A percentile compares a stretch with the other conserved stretches of the same genome.
phyloP scores from a whole-genome alignment of 2,329 filamentous ascomycete species.

The Fusarium beomiforme region DNA sequence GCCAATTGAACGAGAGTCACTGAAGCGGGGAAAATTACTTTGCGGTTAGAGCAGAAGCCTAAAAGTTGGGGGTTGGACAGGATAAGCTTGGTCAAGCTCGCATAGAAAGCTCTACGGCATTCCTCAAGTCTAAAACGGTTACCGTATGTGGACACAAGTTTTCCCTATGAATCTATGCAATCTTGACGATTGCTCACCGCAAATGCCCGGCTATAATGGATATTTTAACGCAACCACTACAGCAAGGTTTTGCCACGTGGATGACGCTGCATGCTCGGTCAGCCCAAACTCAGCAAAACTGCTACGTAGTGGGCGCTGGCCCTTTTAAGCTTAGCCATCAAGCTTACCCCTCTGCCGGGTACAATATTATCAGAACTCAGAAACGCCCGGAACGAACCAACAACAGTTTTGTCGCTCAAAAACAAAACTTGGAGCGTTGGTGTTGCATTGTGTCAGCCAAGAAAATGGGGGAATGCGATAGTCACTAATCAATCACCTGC shows the following conservation, averaged over 20 bases:
- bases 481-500: conserved; percentile 5
- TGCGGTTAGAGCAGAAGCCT: not conserved
- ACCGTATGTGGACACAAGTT: too few species aligned
- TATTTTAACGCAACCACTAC: not conserved
- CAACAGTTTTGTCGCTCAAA: not conserved
- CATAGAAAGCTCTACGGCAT: too few species aligned
- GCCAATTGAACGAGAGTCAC: not conserved
- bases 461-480: not conserved
- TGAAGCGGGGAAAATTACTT: not conserved
- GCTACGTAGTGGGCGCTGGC: not conserved
- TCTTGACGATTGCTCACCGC: not conserved
- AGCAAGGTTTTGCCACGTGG: conserved; percentile 28
- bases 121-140: too few species aligned
- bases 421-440: not conserved
- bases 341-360: conserved; percentile 7
- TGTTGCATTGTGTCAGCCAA: conserved; percentile 23
- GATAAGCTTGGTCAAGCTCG: too few species aligned
- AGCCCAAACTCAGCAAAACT: conserved; percentile 5
- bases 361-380: not conserved
- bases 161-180: not conserved
- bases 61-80: not conserved
- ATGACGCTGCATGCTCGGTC: conserved; percentile 6
- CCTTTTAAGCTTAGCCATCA: conserved; percentile 30
- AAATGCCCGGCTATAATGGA: not conserved
- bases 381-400: not conserved